Base-by-base conservation (phyloP, 306 rosid genomes). In the Arachis stenosperma region DNA sequence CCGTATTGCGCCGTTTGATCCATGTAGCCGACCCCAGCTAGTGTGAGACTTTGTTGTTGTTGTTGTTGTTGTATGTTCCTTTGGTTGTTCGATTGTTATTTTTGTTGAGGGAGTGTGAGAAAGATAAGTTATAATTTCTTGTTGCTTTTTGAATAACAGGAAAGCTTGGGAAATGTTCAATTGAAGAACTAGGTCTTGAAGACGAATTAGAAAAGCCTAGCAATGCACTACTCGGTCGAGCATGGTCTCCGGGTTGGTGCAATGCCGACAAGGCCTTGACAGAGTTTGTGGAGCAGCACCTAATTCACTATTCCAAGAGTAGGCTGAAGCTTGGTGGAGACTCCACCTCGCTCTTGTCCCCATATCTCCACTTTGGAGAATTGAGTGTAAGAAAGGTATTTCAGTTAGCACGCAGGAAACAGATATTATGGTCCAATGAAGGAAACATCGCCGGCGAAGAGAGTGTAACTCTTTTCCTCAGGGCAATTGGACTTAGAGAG, bases 241-340 rank as follows among this genome's bases (percentile, higher is more conserved):
- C 95, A 61, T 94, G 99, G 99, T 84, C 94, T 13, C 99, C 99
- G 0, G 96, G 99, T 64, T 94, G 99, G 96, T 86, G 90, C 81
- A 86, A 83, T 66, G 97, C 86, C 10, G 91, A 94, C 74, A 89
- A 84, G 73, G 88, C 81, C 33, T 78, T 91, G 48, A 79, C 82
- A 52, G 95, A 85, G 73, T 94, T 94, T 77, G 65, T 86, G 4
- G 91, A 88, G 42, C 69, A 65, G 36, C 95, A 89, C 43, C 88
- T 94, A 61, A 84, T 86, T 52, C 79, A 87, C 68, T 94, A 91
- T 83, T 86, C 90, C 5, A 78, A 78, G 67, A 88, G 73, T 78
- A 85, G 90, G 81, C 79, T 56, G 44, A 87, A 68, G 71, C 87
- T 89, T 58, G 95, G 90, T 40, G 87, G 86, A 66, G 90, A 81